Percentiles rank a stretch among this genome's conserved stretches.
phyloP scores from a whole-genome alignment of 768 basidiomycete genomes.

The Leccinum disarticulatum region DNA sequence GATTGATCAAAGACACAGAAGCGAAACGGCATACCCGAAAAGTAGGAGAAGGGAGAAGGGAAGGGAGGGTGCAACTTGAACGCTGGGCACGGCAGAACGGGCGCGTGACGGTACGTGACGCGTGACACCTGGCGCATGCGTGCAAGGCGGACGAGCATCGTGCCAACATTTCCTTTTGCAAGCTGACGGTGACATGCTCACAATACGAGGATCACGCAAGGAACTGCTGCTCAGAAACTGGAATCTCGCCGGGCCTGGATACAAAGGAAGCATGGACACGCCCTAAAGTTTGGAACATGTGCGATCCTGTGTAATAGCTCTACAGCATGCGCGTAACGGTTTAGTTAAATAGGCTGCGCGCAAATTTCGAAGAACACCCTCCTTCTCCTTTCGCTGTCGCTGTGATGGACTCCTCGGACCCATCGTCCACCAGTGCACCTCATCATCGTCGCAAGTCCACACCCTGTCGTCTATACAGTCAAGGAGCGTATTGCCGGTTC shows the following conservation, averaged over 20 bases:
- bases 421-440: background rate
- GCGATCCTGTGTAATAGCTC: background rate
- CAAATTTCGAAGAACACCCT: background rate
- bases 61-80: no score
- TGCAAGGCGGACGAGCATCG: background rate
- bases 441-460: conserved; percentile 3
- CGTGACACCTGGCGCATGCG: background rate
- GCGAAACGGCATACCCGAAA: no score
- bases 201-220: background rate
- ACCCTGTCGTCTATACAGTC: conserved; percentile 22
- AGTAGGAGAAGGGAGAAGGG: no score
- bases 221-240: background rate
- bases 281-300: background rate
- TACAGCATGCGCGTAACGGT: background rate
- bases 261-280: background rate
- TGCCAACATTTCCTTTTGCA: background rate
- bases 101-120: no score
- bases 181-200: background rate
- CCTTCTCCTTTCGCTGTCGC: background rate
- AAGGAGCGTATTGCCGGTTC: conserved; percentile 27
- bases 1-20: no score
- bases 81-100: no score
- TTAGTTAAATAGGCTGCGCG: conserved; percentile 2
- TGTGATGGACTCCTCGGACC: conserved; percentile 9
- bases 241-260: background rate